Base-by-base conservation (phyloP, 352 stramenopile species). In the Globisporangium splendens region DNA sequence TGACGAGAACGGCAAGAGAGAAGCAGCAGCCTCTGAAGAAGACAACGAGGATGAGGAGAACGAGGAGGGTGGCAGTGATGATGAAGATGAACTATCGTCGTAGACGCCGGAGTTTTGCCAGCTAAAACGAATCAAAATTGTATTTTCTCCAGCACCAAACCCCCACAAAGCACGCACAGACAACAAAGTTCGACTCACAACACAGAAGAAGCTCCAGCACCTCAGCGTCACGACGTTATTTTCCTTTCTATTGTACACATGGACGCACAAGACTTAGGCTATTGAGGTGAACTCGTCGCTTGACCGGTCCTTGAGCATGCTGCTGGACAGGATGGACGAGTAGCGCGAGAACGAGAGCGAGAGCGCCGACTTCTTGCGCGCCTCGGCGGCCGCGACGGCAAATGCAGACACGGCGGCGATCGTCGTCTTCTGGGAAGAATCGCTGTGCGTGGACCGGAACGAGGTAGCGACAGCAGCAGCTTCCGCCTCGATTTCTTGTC, bases 341-440 rank as follows among this genome's bases (percentile, higher is more conserved):
- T 85, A 74, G 28, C 72, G 66, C 6, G 69, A 70, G 5, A 89
- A 69, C 43, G 77, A 88, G 5, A 89, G 72, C 43, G 77, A 88
- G 47, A 70, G 63, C 22, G 75, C 71, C 21, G 75, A 89, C 47
- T 79, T 79, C 41, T 77, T 70, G 28, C 77, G 70, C 54, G 73
- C 77, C 50, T 84, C 68, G 0, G 67, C 76, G 1, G 77, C 75
- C 46, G 77, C 77, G 20, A 46, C 53, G 0, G 79, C 77, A 50
- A 88, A 85, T 6, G 77, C 77, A 1, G 75, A 80, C 12, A 88
- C 74, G 5, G 77, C 75, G 17, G 67, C 67, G 39, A 87, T 68
- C 13, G 72, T 72, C 0, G 71, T 65, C 5, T 10, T 35, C 28
- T 35, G 28, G 3, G 28, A 35, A 35, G 28, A 35, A 35, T 35